Evolutionary conservation across 176 grass and related monocot genomes (phyloP), one percentile per base, ranked within the genome.

Genomic region (Thalia dealbata): DNA sequence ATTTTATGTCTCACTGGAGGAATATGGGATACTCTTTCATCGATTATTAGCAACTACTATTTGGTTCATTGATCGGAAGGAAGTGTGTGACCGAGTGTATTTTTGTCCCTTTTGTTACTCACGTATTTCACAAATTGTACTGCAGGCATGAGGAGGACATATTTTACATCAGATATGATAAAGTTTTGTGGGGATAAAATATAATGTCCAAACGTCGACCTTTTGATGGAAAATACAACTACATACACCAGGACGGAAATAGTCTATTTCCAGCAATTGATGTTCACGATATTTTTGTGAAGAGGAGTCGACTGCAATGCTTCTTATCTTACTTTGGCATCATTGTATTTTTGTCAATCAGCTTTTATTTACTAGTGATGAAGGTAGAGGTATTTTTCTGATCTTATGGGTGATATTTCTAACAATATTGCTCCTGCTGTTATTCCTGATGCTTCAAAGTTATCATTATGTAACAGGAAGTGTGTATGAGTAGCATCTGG

Each of bases 201-300:
- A 35, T 32, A 29, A 72, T 72, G 46, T 72, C 45, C 52, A 10
- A 72, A 52, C 14, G 15, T 72, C 24, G 25, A 52, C 6, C 18
- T 55, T 72, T 10, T 72, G 22, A 32, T 13, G 52, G 70, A 10
- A 72, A 72, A 72, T 85, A 91, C 80, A 76, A 51, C 44, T 91
- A 88, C 64, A 44, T 12, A 27, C 82, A 81, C 69, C 65, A 2
- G 13, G 27, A 55, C 0, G 42, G 50, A 70, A 80, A 80, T 75
- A 75, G 62, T n/a, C 54, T 28, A 25, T 63, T 63, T 50, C 73
- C 48, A 68, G 22, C 52, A 77, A 78, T 71, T 64, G 82, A 96
- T 52, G 78, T 92, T 58, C 89, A 96, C 76, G 78, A 84, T 26
- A 64, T 96, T 13, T 71, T 77, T n/a, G 46, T 82, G 7, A 88